Conservation (phyloP, 352 stramenopile species). For the Phytophthora litchii region DNA sequence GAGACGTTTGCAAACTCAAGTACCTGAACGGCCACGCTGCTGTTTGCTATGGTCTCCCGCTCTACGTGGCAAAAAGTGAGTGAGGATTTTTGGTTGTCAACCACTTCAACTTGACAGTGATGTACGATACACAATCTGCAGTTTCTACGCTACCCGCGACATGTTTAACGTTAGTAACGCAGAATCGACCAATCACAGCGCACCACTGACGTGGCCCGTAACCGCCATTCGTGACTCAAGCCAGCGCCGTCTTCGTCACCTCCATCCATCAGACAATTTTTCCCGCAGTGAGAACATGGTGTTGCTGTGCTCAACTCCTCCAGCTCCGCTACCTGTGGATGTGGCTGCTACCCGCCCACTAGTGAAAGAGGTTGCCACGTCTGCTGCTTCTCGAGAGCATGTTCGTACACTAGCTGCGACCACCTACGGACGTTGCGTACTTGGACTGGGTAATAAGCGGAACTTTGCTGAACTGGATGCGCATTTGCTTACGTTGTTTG, state of each 20-base stretch:
- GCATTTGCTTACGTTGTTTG: slow-evolving; percentile 6
- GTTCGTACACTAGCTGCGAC: slow-evolving; percentile 33
- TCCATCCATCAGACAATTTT: slow-evolving; percentile 19
- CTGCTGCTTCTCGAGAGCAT: slow-evolving; percentile 34
- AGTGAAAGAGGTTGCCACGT: slow-evolving; percentile 28
- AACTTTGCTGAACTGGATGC: not conserved
- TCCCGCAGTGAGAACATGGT: slow-evolving; percentile 33
- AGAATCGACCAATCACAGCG: slow-evolving; percentile 28
- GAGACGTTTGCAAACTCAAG: slow-evolving; percentile 92
- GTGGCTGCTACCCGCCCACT: slow-evolving; percentile 37
- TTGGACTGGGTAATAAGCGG: slow-evolving; percentile 64
- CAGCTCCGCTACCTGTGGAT: slow-evolving; percentile 32
- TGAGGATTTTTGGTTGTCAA: not conserved
- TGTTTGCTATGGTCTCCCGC: slow-evolving; percentile 95
- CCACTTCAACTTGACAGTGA: slow-evolving; percentile 24
- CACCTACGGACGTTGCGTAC: slow-evolving; percentile 74
- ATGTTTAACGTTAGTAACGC: slow-evolving; percentile 29
- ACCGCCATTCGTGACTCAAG: slow-evolving; percentile 30
- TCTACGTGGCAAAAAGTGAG: slow-evolving; percentile 44
- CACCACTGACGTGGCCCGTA: slow-evolving; percentile 38
- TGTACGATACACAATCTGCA: slow-evolving; percentile 23
- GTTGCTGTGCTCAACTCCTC: slow-evolving; percentile 36
- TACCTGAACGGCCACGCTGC: slow-evolving; percentile 95
- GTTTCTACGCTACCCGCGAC: slow-evolving; percentile 13
- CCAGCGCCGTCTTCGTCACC: slow-evolving; percentile 26